Percentiles rank a stretch among this genome's conserved stretches.
These are phyloP conservation scores for Phytopythium delawarense DNA, from an alignment of 352 stramenopile species.

Conservation along the genomic window DNA sequence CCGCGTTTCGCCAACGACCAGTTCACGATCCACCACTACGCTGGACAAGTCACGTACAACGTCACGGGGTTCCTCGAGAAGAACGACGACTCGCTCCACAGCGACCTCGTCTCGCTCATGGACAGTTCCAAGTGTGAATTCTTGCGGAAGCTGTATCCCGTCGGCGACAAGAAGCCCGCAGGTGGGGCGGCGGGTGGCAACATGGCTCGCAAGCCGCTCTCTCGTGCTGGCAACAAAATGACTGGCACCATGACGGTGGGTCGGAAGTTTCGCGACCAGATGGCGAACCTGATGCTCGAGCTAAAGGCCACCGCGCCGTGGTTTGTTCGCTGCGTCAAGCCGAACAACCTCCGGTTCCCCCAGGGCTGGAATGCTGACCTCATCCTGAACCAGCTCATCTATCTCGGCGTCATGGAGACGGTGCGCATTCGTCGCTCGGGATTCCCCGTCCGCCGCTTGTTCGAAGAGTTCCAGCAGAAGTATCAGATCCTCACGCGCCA, in stretches of 20 bases:
- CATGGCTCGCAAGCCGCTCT: conserved; percentile 56
- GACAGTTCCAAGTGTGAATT: conserved; percentile 82
- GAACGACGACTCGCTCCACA: conserved; percentile 96
- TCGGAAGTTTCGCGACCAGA: conserved; percentile 89
- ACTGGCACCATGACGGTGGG: conserved; percentile 88
- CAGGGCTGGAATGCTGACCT: conserved; percentile 84
- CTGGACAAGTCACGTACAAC: conserved; percentile 95
- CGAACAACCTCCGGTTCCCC: conserved; percentile 87
- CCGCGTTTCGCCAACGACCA: conserved; percentile 86
- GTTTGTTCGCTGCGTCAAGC: conserved; percentile 92
- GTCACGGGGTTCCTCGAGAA: conserved; percentile 97
- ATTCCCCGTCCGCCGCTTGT: conserved; percentile 83
- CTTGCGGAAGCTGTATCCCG: conserved; percentile 68
- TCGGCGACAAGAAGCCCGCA: conserved; percentile 27
- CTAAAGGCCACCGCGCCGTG: conserved; percentile 77
- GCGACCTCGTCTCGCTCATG: conserved; percentile 86
- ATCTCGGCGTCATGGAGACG: conserved; percentile 89
- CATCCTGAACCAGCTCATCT: conserved; percentile 88
- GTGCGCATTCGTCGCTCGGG: conserved; percentile 86
- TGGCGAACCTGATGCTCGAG: conserved; percentile 85
- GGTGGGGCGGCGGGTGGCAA: conserved; percentile 28
- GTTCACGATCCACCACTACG: conserved; percentile 98
- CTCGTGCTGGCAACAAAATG: conserved; percentile 84
- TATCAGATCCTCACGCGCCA: conserved; percentile 85
- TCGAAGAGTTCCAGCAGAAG: conserved; percentile 84